Percentiles rank a stretch among this genome's conserved stretches.
phyloP scores from a whole-genome alignment of 148 eudicot genomes.

The Rhododendron simsii region DNA sequence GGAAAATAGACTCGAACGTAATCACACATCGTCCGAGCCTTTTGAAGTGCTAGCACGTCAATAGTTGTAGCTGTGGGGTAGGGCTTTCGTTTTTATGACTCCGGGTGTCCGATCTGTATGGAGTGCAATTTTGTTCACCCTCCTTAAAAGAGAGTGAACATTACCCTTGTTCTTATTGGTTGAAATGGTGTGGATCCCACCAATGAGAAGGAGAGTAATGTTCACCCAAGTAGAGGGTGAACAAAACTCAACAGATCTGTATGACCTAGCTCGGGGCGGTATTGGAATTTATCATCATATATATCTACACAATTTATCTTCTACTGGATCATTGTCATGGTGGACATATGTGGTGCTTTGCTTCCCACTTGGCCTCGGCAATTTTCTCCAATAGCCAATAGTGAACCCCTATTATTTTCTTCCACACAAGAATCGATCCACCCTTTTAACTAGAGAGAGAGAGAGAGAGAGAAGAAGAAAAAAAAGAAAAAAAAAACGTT shows the following conservation, averaged over 20 bases:
- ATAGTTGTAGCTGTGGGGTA: too few species aligned
- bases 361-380: neutral
- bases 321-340: neutral
- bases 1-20: neutral
- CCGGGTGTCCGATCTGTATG: neutral
- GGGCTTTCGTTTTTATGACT: neutral
- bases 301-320: neutral
- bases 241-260: neutral
- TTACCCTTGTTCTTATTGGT: too few species aligned
- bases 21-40: neutral
- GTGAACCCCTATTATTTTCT: neutral
- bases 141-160: too few species aligned
- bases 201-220: too few species aligned
- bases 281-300: neutral
- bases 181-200: too few species aligned
- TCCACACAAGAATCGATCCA: neutral
- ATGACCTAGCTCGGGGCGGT: neutral
- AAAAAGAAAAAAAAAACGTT: neutral
- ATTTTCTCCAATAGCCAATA: neutral
- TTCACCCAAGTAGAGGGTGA: too few species aligned
- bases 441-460: neutral
- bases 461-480: too few species aligned
- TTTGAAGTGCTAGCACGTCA: too few species aligned
- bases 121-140: too few species aligned
- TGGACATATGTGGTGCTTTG: neutral